Evolutionary conservation across 495 filamentous ascomycete genomes (phyloP), one percentile per base, ranked within the genome.

Genomic region (Neurospora discreta): DNA sequence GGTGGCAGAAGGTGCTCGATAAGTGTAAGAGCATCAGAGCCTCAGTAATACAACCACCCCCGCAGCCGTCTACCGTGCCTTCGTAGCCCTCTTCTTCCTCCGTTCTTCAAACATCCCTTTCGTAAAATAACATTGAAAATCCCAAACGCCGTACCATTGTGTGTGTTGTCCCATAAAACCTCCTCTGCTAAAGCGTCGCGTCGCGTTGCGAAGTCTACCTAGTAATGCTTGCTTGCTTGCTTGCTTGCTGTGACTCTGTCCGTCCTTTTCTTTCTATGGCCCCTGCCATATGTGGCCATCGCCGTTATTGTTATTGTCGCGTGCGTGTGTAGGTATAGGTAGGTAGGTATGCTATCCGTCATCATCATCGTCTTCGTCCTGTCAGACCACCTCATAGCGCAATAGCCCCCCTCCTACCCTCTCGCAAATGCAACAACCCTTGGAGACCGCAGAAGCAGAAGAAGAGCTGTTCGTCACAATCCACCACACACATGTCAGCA

Each of bases 391-490:
- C 72, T 73, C 84, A 88, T 75, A 96, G 84, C 70, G 90, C 88
- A 85, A 97, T 97, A 69, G 92, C 90, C 69, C 94, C 94, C 75
- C 90, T 85, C 81, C 91, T 86, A 80, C 88, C 91, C 78, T 91
- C 88, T 80, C 92, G 88, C 70, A 90, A 78, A 76, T 97, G 92
- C 60, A 97, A 85, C 73, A 89, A 87, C 68, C 93, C 94, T 78
- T 97, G 94, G 77, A 92, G 87, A 38, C 89, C 90, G 83, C 94
- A 97, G 84, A 96, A 97, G 68, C 95, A 87, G 71, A 42, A 42
- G 41, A 42, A 42, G 41, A 42, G 41, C 41, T 42, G 41, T 42
- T 42, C 41, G 41, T 42, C 41, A 16, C 39, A 41, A n/a, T 41
- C 36, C 3, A 46, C n/a, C n/a, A n/a, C n/a, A 0, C 18, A 11